Conservation (phyloP, 768 basidiomycete species). For the Termitomyces sp. region DNA sequence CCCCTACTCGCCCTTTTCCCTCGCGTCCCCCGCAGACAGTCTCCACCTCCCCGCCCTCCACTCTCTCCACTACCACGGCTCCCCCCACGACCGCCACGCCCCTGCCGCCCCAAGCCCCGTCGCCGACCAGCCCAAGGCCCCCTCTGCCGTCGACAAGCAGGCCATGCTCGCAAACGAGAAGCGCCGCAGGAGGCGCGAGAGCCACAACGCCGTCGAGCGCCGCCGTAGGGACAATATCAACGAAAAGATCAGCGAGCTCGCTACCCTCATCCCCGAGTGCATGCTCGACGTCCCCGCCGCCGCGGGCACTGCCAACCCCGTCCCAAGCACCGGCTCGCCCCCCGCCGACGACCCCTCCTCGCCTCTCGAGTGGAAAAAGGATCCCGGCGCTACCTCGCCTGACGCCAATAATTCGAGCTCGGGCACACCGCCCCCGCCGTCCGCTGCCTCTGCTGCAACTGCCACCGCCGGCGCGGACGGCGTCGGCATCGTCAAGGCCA, state of each 20-base stretch:
- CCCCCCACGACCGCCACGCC: neutral
- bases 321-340: conserved; percentile 3
- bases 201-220: conserved; percentile 90
- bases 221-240: conserved; percentile 89
- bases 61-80: conserved; percentile 7
- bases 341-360: conserved; percentile 9
- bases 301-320: neutral
- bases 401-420: conserved; percentile 8
- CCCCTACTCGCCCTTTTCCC: conserved; percentile 23
- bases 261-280: conserved; percentile 83
- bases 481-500: conserved; percentile 69
- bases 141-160: conserved; percentile 35
- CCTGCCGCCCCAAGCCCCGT: neutral
- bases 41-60: conserved; percentile 20
- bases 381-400: neutral
- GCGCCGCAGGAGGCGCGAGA: conserved; percentile 72
- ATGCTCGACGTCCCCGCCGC: conserved; percentile 47
- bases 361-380: conserved; percentile 13
- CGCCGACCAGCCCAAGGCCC: conserved; percentile 3
- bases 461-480: conserved; percentile 12
- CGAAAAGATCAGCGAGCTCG: conserved; percentile 89
- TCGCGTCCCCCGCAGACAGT: conserved; percentile 18
- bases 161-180: conserved; percentile 75
- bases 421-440: conserved; percentile 1
- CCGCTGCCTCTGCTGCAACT: neutral